phyloP scores from a whole-genome alignment of 441 rosid species.

The Brassica balearica region DNA sequence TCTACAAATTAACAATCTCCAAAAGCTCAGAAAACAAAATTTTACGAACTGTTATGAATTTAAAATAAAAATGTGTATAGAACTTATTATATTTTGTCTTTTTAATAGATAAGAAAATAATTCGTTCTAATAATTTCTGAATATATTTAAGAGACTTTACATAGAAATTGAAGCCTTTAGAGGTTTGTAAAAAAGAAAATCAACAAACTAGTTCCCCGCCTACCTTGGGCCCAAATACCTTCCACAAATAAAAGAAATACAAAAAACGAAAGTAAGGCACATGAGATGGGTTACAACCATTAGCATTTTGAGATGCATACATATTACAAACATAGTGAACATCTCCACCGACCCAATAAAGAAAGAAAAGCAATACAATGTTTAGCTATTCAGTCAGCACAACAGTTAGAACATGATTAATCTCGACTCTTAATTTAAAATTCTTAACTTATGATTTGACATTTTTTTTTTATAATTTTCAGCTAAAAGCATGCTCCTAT shows the following conservation, averaged over 20 bases:
- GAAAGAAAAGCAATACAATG: not conserved
- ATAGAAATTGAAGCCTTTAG: not conserved
- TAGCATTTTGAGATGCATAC: not conserved
- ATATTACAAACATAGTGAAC: not conserved
- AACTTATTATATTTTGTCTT: not conserved
- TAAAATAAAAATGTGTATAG: not conserved
- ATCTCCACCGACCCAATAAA: constrained; percentile 16
- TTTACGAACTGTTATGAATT: not conserved
- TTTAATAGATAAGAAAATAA: not conserved
- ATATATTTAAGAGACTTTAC: not conserved
- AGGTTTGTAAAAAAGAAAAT: not conserved
- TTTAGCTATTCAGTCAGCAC: constrained; percentile 16
- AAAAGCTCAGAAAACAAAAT: not conserved
- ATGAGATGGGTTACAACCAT: constrained; percentile 15
- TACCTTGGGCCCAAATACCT: constrained; percentile 8
- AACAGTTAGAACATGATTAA: not conserved
- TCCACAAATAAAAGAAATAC: not conserved
- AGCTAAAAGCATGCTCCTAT: too few relatives aligned
- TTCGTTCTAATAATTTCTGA: not conserved
- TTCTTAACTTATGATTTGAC: too few relatives aligned
- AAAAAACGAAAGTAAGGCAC: not conserved
- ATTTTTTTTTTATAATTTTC: too few relatives aligned
- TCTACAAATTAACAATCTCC: not conserved
- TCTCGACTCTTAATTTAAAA: too few relatives aligned
- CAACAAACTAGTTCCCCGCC: not conserved